Evolutionary conservation across 176 grass and related monocot genomes (phyloP), one percentile per base, ranked within the genome.

Genomic region (Cymbopogon citratus): DNA sequence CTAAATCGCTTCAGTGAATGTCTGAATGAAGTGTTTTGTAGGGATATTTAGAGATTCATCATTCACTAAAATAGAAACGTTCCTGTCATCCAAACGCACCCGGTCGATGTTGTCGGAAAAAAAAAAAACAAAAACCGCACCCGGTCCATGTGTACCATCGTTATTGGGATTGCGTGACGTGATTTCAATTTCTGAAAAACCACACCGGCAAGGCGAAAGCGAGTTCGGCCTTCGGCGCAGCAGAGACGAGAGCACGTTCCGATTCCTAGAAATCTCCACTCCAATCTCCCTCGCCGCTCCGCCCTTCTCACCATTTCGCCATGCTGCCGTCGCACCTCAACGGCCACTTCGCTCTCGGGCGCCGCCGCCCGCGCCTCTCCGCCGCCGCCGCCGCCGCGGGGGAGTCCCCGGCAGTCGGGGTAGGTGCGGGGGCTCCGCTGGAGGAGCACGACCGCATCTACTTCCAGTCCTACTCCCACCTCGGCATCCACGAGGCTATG

Each of bases 401-500:
- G 0, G 82, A 86, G 2, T 35, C 83, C 16, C 33, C 43, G 12
- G 66, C 75, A 6, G 26, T 29, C 15, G 45, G 43, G 43, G 8
- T 16, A 3, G 62, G 19, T 18, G 77, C 69, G 27, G 64, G 65
- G 19, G 73, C 71, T 56, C 33, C 75, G 44, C 76, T 85, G 67
- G 87, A 75, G 21, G 87, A 87, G 48, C 88, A 87, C 54, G 91
- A 97, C 80, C 79, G 81, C 79, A 84, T 81, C 61, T 97, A 94
- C 85, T 97, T 97, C 63, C 85, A 92, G 52, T 92, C 94, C 15
- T 97, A 97, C 69, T 83, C 94, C 82, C 90, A 97, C 61, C 71
- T 97, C 78, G 89, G 80, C 34, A 92, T 97, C 82, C 94, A 97
- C 52, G 89, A 94, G 75, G 68, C 84, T 63, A 97, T 97, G 94